Percentiles rank a stretch among this genome's conserved stretches.
Evolutionary conservation across 306 rosid genomes (phyloP).

Genomic region (Alnus rubra): DNA sequence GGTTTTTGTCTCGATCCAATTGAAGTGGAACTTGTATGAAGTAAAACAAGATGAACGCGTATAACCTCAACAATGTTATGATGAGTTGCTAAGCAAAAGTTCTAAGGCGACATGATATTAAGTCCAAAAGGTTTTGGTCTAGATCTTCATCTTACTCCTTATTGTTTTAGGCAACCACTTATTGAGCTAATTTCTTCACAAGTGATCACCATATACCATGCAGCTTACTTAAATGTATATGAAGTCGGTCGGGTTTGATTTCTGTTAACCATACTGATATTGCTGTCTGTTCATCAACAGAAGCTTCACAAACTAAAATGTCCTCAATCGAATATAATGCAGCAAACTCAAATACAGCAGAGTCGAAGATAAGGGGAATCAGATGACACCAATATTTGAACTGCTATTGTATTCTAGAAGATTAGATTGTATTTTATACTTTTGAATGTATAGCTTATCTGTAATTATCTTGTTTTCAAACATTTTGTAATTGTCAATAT

Average conservation of each 20-base stretch:
- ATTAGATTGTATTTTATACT: no score
- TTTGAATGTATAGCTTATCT: no score
- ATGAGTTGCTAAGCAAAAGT: not conserved
- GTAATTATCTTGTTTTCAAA: no score
- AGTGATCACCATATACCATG: not conserved
- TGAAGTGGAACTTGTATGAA: not conserved
- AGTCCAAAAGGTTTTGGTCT: not conserved
- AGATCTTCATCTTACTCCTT: not conserved
- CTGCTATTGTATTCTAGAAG: no score
- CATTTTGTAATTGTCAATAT: no score
- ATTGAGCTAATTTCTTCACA: not conserved
- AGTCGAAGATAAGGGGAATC: no score
- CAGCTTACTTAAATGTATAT: not conserved
- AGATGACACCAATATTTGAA: no score
- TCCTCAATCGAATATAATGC: no score
- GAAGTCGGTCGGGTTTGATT: not conserved
- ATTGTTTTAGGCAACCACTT: not conserved
- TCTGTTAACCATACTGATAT: no score
- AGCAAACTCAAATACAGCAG: no score
- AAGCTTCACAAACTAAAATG: no score
- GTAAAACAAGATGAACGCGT: not conserved
- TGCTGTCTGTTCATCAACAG: no score
- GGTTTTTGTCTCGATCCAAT: not conserved
- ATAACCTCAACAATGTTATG: not conserved
- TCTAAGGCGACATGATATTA: not conserved